Evolutionary conservation across 2,329 filamentous ascomycete species (phyloP).

Genomic region (Bisporella sp.): DNA sequence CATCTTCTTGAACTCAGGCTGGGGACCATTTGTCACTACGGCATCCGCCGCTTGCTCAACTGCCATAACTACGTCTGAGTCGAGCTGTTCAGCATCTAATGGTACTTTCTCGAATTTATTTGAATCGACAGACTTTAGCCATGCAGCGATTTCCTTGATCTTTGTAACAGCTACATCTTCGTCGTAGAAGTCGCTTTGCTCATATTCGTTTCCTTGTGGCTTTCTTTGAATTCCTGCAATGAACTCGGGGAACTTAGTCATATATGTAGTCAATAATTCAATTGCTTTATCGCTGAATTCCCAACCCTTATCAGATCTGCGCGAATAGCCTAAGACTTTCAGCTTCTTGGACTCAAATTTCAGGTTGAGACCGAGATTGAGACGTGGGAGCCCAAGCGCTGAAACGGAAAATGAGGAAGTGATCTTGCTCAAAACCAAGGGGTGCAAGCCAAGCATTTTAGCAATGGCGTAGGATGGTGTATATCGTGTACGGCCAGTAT

Average conservation of each 20-base stretch:
- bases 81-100: conserved; percentile 90
- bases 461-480: conserved; percentile 85
- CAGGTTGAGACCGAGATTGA: conserved; percentile 90
- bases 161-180: conserved; percentile 64
- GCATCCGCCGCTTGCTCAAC: conserved; percentile 73
- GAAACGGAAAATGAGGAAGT: conserved; percentile 88
- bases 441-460: conserved; percentile 71
- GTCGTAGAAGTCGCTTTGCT: conserved; percentile 81
- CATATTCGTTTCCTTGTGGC: conserved; percentile 76
- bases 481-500: conserved; percentile 68
- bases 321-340: conserved; percentile 93
- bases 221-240: conserved; percentile 83
- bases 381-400: conserved; percentile 64
- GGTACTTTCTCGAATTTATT: conserved; percentile 95
- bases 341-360: conserved; percentile 95
- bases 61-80: conserved; percentile 77
- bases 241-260: conserved; percentile 91
- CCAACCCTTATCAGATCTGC: conserved; percentile 82
- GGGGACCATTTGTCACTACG: conserved; percentile 43
- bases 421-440: conserved; percentile 87
- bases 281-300: conserved; percentile 88
- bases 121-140: conserved; percentile 86
- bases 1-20: conserved; percentile 60
- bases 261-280: conserved; percentile 76
- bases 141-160: conserved; percentile 89